Base-by-base conservation (phyloP, 768 basidiomycete genomes). In the Ramaria sp. region DNA sequence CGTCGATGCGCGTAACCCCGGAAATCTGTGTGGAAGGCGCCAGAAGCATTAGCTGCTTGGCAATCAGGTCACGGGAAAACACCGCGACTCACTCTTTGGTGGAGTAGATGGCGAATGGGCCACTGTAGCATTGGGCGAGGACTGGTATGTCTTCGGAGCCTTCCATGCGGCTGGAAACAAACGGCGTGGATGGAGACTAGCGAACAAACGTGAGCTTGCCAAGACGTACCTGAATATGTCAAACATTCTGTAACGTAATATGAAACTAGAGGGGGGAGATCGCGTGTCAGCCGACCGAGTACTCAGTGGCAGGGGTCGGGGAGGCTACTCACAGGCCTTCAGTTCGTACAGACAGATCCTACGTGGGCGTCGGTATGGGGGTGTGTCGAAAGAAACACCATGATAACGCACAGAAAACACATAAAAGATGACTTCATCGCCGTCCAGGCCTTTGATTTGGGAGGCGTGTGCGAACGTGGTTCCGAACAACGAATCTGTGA, bases 271-370 rank as follows among this genome's bases (percentile, higher is more conserved):
- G 18, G n/a, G n/a, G n/a, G n/a, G 28, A 28, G 27, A 20, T 34
- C 44, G 15, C 16, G 15, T 37, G 32, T 50, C 5, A 22, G 28
- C 20, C 27, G 47, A 22, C 24, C 18, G 18, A 7, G 32, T 25
- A 7, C 28, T 32, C 13, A 12, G 22, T 8, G 16, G n/a, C n/a
- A n/a, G n/a, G n/a, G n/a, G n/a, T n/a, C 10, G 20, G 47, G 24
- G 7, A 36, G 41, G 30, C n/a, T 24, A 59, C 60, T 51, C 37
- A 61, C 60, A 50, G 30, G 22, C 84, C 84, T 61, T 85, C 83
- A 20, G 72, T 73, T 60, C 79, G 81, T 5, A 86, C 83, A 0
- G 83, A 81, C n/a, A 86, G 69, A 61, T 86, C 83, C 84, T 86
- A 59, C 53, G 28, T 1, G 24, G 12, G 16, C 41, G 13, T 25